These are phyloP conservation scores for Yamadazyma kitorensis DNA, from an alignment of 805 yeast species.

Conservation along the genomic window DNA sequence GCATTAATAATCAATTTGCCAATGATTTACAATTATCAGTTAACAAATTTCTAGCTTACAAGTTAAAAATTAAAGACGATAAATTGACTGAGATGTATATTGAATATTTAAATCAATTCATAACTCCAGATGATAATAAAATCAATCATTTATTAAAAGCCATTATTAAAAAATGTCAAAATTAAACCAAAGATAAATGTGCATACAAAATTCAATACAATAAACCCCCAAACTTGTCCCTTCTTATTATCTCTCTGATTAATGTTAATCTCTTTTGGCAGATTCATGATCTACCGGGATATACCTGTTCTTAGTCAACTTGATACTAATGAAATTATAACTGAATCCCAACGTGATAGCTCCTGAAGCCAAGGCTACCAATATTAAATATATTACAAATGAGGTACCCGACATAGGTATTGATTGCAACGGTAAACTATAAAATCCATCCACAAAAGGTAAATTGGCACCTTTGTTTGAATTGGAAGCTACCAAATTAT, in stretches of 20 bases:
- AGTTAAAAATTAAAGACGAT: conserved; percentile 37
- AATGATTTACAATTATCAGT: conserved; percentile 65
- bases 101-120: conserved; percentile 21
- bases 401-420: conserved; percentile 25
- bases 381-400: conserved; percentile 20
- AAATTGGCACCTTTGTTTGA: conserved; percentile 15
- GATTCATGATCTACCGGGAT: conserved; percentile 24
- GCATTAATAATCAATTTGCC: conserved; percentile 46
- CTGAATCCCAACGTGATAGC: conserved; percentile 21
- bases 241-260: conserved; percentile 4
- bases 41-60: conserved; percentile 65
- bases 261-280: conserved; percentile 6
- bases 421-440: conserved; percentile 31
- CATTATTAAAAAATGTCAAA: conserved; percentile 37
- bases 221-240: neutral
- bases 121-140: conserved; percentile 18
- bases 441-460: conserved; percentile 40
- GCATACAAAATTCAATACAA: neutral
- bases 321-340: conserved; percentile 20
- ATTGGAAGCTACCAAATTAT: conserved; percentile 12
- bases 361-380: conserved; percentile 21
- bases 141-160: conserved; percentile 34
- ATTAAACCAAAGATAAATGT: conserved; percentile 8
- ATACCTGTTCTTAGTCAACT: conserved; percentile 17
- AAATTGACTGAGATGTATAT: conserved; percentile 30